Base-by-base conservation (phyloP, 768 basidiomycete genomes). In the Pholiota microspora region DNA sequence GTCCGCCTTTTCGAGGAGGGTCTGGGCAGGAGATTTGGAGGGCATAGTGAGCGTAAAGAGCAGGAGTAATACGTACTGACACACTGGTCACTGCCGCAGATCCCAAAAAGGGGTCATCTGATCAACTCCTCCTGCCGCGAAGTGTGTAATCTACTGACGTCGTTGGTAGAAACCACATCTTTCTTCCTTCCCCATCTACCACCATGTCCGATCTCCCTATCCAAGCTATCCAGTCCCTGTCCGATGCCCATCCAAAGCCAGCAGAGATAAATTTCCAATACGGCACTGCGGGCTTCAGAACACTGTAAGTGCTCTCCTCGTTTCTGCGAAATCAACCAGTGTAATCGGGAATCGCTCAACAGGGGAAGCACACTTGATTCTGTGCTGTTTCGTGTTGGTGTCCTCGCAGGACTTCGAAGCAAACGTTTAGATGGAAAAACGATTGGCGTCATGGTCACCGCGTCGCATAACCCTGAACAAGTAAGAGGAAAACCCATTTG, bases 371-470 rank as follows among this genome's bases (percentile, higher is more conserved):
- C 75, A 16, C 80, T 98, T 25, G 93, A 95, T 64, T 89, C 89
- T 8, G 94, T 96, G n/a, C 78, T 99, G 59, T 98, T 97, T 75
- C 83, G 94, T 61, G 88, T 96, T 12, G 97, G 93, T 9, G 73
- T 98, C 35, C 75, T 99, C 15, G 97, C 97, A 42, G 91, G 82
- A 5, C 77, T 99, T 47, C 77, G 97, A 54, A 98, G 94, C 73
- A 97, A 89, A 76, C 86, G 84, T 59, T 78, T 94, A n/a, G 87
- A 88, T 66, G 94, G 97, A 24, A 89, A 86, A 67, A 88, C 86
- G 23, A 89, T 99, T 62, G 97, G 97, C 13, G 92, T 98, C 18
- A 98, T 99, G 97, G 88, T 99, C 67, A 99, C 97, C 32, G 97
- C 97, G 2, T 96, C 94, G n/a, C 97, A 99, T 72, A 99, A 99